phyloP scores from a whole-genome alignment of 352 stramenopile genomes.

The Achlya hypogyna region DNA sequence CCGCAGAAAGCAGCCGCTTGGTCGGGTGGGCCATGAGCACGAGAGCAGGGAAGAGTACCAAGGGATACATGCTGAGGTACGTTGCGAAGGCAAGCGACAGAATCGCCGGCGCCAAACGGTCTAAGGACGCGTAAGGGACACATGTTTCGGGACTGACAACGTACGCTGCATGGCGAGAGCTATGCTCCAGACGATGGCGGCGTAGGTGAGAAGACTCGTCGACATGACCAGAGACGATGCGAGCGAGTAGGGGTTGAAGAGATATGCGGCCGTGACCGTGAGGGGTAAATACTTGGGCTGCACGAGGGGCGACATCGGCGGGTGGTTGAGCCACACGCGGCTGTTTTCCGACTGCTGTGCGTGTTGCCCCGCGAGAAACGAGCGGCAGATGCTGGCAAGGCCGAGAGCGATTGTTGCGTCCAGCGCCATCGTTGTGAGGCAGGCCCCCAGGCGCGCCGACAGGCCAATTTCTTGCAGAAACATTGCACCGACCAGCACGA shows the following conservation, averaged over 20 bases:
- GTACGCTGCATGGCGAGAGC: conserved; percentile 58
- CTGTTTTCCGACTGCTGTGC: conserved; percentile 27
- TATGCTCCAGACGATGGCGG: conserved; percentile 53
- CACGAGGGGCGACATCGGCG: conserved; percentile 67
- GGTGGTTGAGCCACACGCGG: conserved; percentile 61
- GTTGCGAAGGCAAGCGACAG: conserved; percentile 2
- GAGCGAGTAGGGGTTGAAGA: conserved; percentile 76
- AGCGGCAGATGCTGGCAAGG: conserved; percentile 46
- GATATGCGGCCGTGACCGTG: conserved; percentile 47
- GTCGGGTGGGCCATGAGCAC: conserved; percentile 8
- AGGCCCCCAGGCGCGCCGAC: conserved; percentile 28
- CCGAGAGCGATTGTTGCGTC: conserved; percentile 50
- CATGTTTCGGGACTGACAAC: neutral
- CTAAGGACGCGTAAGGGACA: conserved; percentile 22
- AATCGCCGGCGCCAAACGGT: conserved; percentile 25
- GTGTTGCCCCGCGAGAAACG: conserved; percentile 42
- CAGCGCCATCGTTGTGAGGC: conserved; percentile 37
- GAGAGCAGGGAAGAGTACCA: conserved; percentile 49
- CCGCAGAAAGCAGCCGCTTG: neutral
- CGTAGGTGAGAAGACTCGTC: conserved; percentile 56
- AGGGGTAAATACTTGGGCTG: conserved; percentile 31
- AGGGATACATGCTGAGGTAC: conserved; percentile 60
- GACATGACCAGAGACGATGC: conserved; percentile 59
- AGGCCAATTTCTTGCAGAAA: neutral
- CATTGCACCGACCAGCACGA: conserved; percentile 64